A percentile compares a stretch with the other conserved stretches of the same genome.
These are phyloP conservation scores for Amyloporia xantha DNA, from an alignment of 768 basidiomycete species.

Conservation along the genomic window DNA sequence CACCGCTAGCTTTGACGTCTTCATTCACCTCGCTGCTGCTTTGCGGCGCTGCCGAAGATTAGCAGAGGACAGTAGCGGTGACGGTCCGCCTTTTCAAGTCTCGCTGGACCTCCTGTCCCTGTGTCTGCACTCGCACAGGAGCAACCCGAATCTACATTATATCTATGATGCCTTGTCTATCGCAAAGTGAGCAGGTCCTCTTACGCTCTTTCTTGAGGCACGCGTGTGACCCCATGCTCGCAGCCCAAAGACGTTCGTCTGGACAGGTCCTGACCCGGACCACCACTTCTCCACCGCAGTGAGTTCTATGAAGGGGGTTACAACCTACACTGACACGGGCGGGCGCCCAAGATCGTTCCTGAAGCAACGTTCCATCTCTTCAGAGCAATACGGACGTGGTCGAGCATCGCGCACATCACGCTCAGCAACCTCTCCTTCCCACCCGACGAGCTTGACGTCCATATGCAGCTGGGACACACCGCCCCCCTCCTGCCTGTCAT, in stretches of 20 bases:
- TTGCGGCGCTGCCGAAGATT: constrained; percentile 20
- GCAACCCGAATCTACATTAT: constrained; percentile 22
- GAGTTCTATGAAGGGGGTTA: constrained; percentile 17
- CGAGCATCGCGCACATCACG: constrained; percentile 37
- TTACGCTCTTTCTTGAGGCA: not conserved
- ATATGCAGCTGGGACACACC: constrained; percentile 12
- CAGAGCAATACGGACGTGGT: constrained; percentile 34
- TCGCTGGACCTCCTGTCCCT: constrained; percentile 29
- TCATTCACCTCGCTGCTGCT: constrained; percentile 21
- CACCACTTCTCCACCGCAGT: constrained; percentile 61
- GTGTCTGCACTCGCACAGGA: constrained; percentile 33
- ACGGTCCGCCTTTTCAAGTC: not conserved
- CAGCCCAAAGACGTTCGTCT: constrained; percentile 43
- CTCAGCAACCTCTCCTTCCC: constrained; percentile 43
- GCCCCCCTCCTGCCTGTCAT: constrained; percentile 29
- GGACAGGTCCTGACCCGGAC: constrained; percentile 56
- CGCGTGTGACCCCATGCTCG: not conserved
- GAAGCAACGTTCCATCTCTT: constrained; percentile 33
- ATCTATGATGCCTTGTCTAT: constrained; percentile 28
- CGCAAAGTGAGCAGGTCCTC: constrained; percentile 29
- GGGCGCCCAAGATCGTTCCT: constrained; percentile 35
- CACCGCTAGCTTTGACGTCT: constrained; percentile 20
- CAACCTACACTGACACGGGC: not conserved
- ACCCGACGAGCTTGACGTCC: constrained; percentile 15
- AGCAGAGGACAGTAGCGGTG: not conserved